These are phyloP conservation scores for Coemansia umbellata DNA, from an alignment of 192 early-diverging fungal genomes.

Conservation along the genomic window DNA sequence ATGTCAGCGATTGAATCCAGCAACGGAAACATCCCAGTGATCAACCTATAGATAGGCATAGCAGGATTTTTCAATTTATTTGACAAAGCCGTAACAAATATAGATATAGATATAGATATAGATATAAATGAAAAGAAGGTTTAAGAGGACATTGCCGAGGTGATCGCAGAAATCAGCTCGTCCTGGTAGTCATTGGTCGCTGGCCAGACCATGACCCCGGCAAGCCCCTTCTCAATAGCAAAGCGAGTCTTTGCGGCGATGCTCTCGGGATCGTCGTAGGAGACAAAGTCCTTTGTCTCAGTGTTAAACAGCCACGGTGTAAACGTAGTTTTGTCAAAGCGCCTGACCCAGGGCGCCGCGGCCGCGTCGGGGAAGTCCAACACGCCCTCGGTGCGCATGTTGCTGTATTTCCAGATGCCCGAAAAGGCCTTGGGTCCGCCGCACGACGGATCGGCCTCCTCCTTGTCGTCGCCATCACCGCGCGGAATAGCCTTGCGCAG, in stretches of 20 bases:
- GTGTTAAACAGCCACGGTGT: constrained; percentile 75
- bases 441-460: constrained; percentile 32
- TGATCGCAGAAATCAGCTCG: constrained; percentile 39
- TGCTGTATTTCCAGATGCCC: constrained; percentile 65
- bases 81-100: too few species aligned
- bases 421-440: constrained; percentile 50
- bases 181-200: constrained; percentile 62
- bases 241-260: constrained; percentile 54
- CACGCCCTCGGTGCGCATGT: constrained; percentile 58
- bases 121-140: too few species aligned
- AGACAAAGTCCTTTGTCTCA: constrained; percentile 57
- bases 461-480: constrained; percentile 56
- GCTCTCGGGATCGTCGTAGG: constrained; percentile 58
- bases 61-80: background rate
- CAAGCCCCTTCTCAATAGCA: constrained; percentile 44
- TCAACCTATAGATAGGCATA: constrained; percentile 5
- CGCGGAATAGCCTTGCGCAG: constrained; percentile 44
- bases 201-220: constrained; percentile 73
- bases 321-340: constrained; percentile 55
- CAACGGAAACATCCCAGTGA: constrained; percentile 21
- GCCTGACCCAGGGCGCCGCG: constrained; percentile 54
- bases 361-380: constrained; percentile 48
- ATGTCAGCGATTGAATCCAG: constrained; percentile 22
- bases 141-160: too few species aligned
- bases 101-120: too few species aligned